A percentile compares a stretch with the other conserved stretches of the same genome.
Evolutionary conservation across 2,329 filamentous ascomycete genomes (phyloP).

Genomic region (Fusarium sp.): DNA sequence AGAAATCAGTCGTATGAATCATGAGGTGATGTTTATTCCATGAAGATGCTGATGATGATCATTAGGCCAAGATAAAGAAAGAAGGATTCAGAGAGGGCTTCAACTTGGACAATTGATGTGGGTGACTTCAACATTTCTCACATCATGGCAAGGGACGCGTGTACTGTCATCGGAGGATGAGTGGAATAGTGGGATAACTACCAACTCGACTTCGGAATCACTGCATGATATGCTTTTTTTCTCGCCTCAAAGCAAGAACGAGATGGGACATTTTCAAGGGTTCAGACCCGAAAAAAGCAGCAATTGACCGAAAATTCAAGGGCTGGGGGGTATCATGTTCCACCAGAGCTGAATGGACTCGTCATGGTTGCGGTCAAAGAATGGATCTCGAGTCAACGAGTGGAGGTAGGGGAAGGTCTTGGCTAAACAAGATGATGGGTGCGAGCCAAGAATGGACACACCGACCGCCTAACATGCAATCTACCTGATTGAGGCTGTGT

Average conservation of each 20-base stretch:
- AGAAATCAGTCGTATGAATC: constrained; percentile 19
- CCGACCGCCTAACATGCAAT: not conserved
- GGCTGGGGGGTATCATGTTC: not conserved
- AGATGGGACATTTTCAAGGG: not conserved
- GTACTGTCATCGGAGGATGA: not conserved
- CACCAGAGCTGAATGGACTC: not conserved
- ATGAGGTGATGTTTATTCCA: not conserved
- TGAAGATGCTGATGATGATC: not conserved
- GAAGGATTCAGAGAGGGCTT: not conserved
- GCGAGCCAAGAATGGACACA: constrained; percentile 3
- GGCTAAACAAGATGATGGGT: not conserved
- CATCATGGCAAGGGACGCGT: constrained; percentile 13
- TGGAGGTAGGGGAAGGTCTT: not conserved
- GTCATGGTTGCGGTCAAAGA: constrained; percentile 1
- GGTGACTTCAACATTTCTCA: not conserved
- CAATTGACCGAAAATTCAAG: not conserved
- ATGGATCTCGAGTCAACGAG: not conserved
- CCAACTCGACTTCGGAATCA: not conserved
- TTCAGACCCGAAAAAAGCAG: not conserved
- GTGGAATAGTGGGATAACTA: constrained; percentile 34
- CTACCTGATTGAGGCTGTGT: constrained; percentile 7
- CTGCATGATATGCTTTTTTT: not conserved
- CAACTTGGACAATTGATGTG: not conserved
- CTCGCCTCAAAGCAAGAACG: not conserved
- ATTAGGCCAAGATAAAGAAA: not conserved